Conservation (phyloP, 1,284 basidiomycete genomes). For the Puccinia brachypodii region DNA sequence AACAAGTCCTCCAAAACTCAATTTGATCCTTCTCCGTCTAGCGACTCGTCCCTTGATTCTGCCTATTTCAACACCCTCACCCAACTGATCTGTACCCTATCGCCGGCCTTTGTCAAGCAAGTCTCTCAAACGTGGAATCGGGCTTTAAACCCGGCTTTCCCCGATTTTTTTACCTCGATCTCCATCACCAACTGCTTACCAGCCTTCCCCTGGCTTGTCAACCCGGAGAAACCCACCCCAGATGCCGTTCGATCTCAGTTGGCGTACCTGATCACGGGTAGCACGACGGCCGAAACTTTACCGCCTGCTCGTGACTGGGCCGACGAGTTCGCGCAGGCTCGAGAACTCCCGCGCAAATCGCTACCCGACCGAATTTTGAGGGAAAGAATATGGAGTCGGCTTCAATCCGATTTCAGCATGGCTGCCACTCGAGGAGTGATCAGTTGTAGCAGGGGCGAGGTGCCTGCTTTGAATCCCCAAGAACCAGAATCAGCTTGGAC, state of each 20-base stretch:
- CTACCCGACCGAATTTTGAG: slow-evolving; percentile 62
- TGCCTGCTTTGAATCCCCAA: slow-evolving; percentile 63
- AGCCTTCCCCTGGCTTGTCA: slow-evolving; percentile 62
- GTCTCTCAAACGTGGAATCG: slow-evolving; percentile 40
- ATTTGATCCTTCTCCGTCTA: slow-evolving; percentile 46
- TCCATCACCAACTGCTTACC: slow-evolving; percentile 62
- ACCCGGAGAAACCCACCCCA: slow-evolving; percentile 56
- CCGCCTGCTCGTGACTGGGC: slow-evolving; percentile 65
- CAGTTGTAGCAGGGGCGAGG: slow-evolving; percentile 61
- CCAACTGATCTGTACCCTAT: slow-evolving; percentile 39
- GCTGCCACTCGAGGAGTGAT: slow-evolving; percentile 62
- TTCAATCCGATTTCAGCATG: slow-evolving; percentile 62
- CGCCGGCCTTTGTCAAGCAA: slow-evolving; percentile 30
- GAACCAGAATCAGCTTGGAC: slow-evolving; percentile 63
- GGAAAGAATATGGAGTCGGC: slow-evolving; percentile 63
- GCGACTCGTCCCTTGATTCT: not conserved
- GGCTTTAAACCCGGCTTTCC: slow-evolving; percentile 46
- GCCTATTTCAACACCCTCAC: slow-evolving; percentile 23
- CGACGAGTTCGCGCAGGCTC: slow-evolving; percentile 64
- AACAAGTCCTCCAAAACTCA: slow-evolving; percentile 56
- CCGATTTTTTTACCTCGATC: slow-evolving; percentile 58
- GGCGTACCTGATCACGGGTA: slow-evolving; percentile 63
- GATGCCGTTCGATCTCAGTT: slow-evolving; percentile 63
- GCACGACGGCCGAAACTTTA: slow-evolving; percentile 60
- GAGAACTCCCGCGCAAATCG: slow-evolving; percentile 61